Evolutionary conservation across 2,329 filamentous ascomycete genomes (phyloP), one percentile per base, ranked within the genome.

Genomic region (Hawksworthiomyces lignivorus): DNA sequence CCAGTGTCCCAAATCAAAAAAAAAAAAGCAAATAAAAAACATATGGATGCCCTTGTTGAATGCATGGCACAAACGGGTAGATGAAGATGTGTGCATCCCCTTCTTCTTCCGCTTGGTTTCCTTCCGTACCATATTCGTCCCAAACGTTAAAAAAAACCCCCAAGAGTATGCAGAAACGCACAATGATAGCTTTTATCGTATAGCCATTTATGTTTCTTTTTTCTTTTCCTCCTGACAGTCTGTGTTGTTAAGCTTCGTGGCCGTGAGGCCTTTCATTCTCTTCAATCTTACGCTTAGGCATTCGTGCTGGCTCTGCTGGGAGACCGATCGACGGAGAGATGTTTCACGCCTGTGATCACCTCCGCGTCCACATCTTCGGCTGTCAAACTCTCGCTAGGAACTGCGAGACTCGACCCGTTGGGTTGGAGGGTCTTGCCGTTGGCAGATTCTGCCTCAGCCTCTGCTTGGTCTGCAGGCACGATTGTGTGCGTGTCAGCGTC

Each of bases 331-430:
- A 75, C 49, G 39, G 64, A 62, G 39, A 80, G 56, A 47, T 74
- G 65, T 59, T 69, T 68, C 60, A 81, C 58, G 41, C 77, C 77
- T 15, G 75, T 79, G 41, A 80, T 79, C 21, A 77, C 51, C 56
- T 80, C 75, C 3, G 74, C 77, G 41, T 65, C 62, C 10, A 68
- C 42, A 50, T 80, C 77, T 46, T 67, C 59, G 6, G 65, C 56
- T 2, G 55, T 52, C 2, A 52, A 45, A 37, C 41, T 43, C n/a
- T n/a, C n/a, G n/a, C n/a, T n/a, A n/a, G 11, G 49, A 48, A 33
- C 40, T 30, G 22, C 14, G 36, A 39, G 42, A 36, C 51, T n/a
- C n/a, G n/a, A n/a, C n/a, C n/a, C n/a, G n/a, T n/a, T n/a, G 43
- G 31, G 50, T 39, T 41, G 47, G 42, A 38, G 54, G 45, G 27